Base-by-base conservation (phyloP, 345 rosid species). In the Crucihimalaya himalaica region DNA sequence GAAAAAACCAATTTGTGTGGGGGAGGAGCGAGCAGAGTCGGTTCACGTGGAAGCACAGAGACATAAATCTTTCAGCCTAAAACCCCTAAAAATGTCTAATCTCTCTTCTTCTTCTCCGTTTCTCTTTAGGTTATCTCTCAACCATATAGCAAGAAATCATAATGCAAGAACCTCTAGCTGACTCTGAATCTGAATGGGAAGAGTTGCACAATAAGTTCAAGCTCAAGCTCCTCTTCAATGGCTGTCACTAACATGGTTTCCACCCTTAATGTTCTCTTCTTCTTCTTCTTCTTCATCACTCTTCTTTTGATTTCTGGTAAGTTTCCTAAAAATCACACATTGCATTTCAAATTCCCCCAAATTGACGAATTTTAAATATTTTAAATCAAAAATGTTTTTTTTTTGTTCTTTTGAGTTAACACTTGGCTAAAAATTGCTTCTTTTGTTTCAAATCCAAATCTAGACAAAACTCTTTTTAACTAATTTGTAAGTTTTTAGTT, bases 121-220 rank as follows among this genome's bases (percentile, higher is more conserved):
- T 27, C 70, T 10, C 43, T 53, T 13, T 21, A 35, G 66, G 2
- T 20, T 47, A 3, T 35, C 60, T 35, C 60, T 34, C 51, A 43
- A 51, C 39, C 21, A 7, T 13, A 9, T 53, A 47, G 3, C 11
- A 48, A 56, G 15, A 55, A 63, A 56, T 50, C 52, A 85, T 92
- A 86, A 92, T 90, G 98, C 94, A 75, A 82, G 84, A 80, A 67
- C 83, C 82, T 80, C 42, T 75, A 67, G 73, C 84, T 50, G 84
- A 79, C 54, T 71, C 76, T 63, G 89, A 81, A 81, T 46, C 77
- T 19, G 87, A 82, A 70, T 48, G 72, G 10, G 80, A 65, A 65
- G 72, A 77, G 71, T 77, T 48, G 9, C 86, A 79, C 16, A 81
- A 67, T 72, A 79, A 68, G 51, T 67, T 51, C 58, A 78, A 78